A percentile compares a stretch with the other conserved stretches of the same genome.
phyloP scores from a whole-genome alignment of 2,329 filamentous ascomycete species.

The Fusarium coicis region DNA sequence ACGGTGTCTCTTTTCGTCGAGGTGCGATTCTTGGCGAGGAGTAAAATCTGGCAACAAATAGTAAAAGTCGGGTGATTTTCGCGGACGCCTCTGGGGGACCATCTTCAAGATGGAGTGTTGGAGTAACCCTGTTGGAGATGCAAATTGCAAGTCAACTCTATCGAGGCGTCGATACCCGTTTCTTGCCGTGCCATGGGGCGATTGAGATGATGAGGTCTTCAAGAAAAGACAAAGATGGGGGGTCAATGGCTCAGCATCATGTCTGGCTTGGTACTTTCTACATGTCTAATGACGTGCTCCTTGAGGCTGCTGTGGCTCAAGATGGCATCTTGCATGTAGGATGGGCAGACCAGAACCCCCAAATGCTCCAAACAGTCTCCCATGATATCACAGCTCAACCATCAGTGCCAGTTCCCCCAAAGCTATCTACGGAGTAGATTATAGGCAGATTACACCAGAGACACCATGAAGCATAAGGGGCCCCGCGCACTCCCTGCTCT shows the following conservation, averaged over 20 bases:
- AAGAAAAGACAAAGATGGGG: neutral
- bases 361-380: conserved; percentile 5
- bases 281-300: neutral
- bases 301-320: neutral
- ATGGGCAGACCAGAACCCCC: conserved; percentile 6
- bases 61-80: conserved; percentile 18
- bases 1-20: neutral
- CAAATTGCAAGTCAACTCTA: neutral
- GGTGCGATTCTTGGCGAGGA: conserved; percentile 6
- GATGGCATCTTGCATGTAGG: neutral
- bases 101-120: neutral
- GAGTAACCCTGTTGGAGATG: neutral
- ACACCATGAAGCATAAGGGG: neutral
- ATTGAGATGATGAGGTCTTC: neutral
- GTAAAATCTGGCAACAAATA: conserved; percentile 27
- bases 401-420: neutral
- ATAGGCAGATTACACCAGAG: neutral
- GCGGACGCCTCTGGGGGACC: conserved; percentile 5
- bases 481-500: neutral
- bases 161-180: conserved; percentile 19
- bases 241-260: neutral
- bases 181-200: conserved; percentile 20
- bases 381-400: neutral
- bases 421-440: neutral
- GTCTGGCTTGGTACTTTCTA: neutral